Conservation (phyloP, 1,284 basidiomycete genomes). For the Ceratobasidium sp. region DNA sequence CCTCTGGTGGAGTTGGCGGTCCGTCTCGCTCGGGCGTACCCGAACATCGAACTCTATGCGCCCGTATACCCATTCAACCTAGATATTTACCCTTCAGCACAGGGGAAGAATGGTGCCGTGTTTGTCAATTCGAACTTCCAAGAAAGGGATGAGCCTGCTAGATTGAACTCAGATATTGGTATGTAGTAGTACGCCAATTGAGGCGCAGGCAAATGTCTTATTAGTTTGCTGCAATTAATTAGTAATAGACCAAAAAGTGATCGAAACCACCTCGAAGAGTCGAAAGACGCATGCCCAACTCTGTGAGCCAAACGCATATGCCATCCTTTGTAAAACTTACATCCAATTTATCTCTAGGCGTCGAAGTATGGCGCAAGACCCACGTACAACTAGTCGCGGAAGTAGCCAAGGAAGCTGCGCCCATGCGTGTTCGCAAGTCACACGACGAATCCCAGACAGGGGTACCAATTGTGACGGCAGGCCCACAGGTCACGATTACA, state of each 20-base stretch:
- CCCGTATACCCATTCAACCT: constrained; percentile 43
- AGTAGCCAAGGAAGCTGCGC: not conserved
- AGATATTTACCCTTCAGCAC: constrained; percentile 42
- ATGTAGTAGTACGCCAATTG: constrained; percentile 19
- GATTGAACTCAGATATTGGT: constrained; percentile 1
- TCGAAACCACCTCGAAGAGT: not conserved
- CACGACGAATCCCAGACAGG: constrained; percentile 57
- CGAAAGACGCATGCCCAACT: constrained; percentile 41
- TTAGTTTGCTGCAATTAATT: constrained; percentile 16
- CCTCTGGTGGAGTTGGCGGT: not conserved
- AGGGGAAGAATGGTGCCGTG: not conserved
- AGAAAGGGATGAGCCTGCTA: not conserved
- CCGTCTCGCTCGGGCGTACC: constrained; percentile 35
- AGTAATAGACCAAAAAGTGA: not conserved
- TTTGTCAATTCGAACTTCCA: not conserved
- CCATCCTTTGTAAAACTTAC: not conserved
- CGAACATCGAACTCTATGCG: constrained; percentile 41
- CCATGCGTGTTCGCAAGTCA: constrained; percentile 11
- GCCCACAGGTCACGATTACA: constrained; percentile 21
- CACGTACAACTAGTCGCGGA: constrained; percentile 35
- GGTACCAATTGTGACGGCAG: not conserved
- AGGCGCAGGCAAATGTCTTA: constrained; percentile 11
- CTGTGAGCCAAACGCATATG: constrained; percentile 15
- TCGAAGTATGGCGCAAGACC: constrained; percentile 32
- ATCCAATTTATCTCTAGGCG: constrained; percentile 29